These are phyloP conservation scores for Penicillium rolfsii DNA, from an alignment of 2,329 filamentous ascomycete species.

Conservation along the genomic window DNA sequence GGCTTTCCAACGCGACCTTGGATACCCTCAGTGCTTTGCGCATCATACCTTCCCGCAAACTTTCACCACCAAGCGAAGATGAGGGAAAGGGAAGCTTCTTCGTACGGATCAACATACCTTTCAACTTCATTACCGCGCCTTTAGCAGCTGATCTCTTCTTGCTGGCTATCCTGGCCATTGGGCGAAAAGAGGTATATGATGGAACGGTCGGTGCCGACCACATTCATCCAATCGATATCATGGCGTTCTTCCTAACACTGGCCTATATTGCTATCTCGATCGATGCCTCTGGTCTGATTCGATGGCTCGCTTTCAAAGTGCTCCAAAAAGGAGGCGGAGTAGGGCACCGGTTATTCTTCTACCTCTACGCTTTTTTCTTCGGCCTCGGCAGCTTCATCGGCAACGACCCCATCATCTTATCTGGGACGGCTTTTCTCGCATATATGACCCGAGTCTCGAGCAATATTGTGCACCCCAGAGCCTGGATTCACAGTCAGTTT, in stretches of 20 bases:
- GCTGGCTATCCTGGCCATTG: slow-evolving; percentile 70
- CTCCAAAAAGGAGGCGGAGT: slow-evolving; percentile 67
- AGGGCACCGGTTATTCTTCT: slow-evolving; percentile 72
- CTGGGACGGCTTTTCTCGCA: slow-evolving; percentile 72
- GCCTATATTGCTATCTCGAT: slow-evolving; percentile 79
- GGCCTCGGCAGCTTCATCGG: slow-evolving; percentile 68
- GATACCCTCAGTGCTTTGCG: slow-evolving; percentile 52
- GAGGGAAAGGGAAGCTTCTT: slow-evolving; percentile 45
- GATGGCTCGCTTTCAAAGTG: slow-evolving; percentile 71
- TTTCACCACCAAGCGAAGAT: slow-evolving; percentile 27
- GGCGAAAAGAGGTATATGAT: slow-evolving; percentile 66
- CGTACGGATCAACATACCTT: slow-evolving; percentile 60
- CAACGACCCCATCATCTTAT: slow-evolving; percentile 75
- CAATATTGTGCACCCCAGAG: slow-evolving; percentile 71
- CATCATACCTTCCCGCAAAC: slow-evolving; percentile 55
- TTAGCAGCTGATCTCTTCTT: slow-evolving; percentile 72
- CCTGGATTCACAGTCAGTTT: slow-evolving; percentile 75
- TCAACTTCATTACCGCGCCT: slow-evolving; percentile 73
- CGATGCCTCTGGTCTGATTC: slow-evolving; percentile 73
- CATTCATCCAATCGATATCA: slow-evolving; percentile 72
- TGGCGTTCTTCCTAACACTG: slow-evolving; percentile 73
- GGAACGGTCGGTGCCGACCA: slow-evolving; percentile 68
- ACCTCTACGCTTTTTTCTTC: slow-evolving; percentile 75
- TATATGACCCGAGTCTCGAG: slow-evolving; percentile 77
- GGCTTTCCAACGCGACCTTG: slow-evolving; percentile 51